Conservation (phyloP, 129 eudicot genomes). For the Solidago caesia region DNA sequence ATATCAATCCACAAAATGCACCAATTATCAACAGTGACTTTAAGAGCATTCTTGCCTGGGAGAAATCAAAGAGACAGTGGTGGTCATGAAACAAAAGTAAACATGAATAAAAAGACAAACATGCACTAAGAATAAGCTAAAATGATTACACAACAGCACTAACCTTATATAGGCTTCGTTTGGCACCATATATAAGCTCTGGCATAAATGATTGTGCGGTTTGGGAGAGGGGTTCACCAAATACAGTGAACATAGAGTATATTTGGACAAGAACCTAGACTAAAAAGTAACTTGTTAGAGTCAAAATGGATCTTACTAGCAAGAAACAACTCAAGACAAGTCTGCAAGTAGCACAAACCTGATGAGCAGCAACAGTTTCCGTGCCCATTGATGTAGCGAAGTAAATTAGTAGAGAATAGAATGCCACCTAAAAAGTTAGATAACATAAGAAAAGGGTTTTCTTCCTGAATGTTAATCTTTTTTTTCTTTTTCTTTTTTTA, state of each 20-base stretch:
- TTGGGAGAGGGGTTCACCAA: conserved; percentile 94
- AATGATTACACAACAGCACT: conserved; percentile 20
- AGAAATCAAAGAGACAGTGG: not conserved
- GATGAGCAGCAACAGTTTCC: conserved; percentile 87
- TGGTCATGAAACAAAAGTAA: not conserved
- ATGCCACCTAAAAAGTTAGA: conserved; percentile 56
- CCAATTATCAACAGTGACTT: conserved; percentile 90
- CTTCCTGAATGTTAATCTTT: conserved; percentile 6
- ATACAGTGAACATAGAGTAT: conserved; percentile 69
- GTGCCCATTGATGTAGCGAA: conserved; percentile 91
- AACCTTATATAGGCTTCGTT: conserved; percentile 74
- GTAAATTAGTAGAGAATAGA: conserved; percentile 82
- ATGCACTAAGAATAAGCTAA: not conserved
- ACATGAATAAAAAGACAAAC: not conserved
- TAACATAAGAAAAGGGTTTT: conserved; percentile 13
- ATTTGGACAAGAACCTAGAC: conserved; percentile 83
- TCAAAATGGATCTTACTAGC: not conserved
- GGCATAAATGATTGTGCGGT: conserved; percentile 99
- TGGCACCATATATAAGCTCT: conserved; percentile 77
- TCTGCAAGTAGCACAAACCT: conserved; percentile 45
- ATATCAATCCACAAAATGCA: conserved; percentile 54
- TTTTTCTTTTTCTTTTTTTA: not conserved
- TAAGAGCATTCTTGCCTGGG: conserved; percentile 71
- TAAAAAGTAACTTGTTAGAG: conserved; percentile 13
- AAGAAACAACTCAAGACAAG: not conserved